phyloP scores from a whole-genome alignment of 495 filamentous ascomycete genomes.

The Wilcoxina mikolae region DNA sequence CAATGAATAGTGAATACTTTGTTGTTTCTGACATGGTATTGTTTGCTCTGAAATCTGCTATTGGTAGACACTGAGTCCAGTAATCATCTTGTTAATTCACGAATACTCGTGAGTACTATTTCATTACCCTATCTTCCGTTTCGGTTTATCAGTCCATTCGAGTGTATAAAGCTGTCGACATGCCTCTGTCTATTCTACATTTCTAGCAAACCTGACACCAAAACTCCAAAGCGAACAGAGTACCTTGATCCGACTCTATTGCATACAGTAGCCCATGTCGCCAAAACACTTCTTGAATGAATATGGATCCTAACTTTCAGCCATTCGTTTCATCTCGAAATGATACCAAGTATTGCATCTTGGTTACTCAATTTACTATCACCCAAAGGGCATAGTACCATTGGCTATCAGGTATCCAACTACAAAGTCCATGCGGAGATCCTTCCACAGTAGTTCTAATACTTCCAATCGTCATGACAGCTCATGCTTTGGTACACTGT shows the following conservation, averaged over 20 bases:
- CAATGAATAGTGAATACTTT: too few species aligned
- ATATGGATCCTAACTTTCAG: not conserved
- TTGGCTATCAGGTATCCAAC: slow-evolving; percentile 4
- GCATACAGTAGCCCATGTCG: not conserved
- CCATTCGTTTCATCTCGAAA: not conserved
- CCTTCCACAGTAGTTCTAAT: slow-evolving; percentile 10
- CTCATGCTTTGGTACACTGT: too few species aligned
- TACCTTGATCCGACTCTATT: slow-evolving; percentile 4
- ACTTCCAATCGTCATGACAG: not conserved
- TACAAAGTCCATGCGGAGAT: slow-evolving; percentile 28
- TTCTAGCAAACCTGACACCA: not conserved
- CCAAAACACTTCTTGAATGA: not conserved
- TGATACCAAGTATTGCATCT: slow-evolving; percentile 15
- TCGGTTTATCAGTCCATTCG: slow-evolving; percentile 24
- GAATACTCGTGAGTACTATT: slow-evolving; percentile 19
- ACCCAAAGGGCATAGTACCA: slow-evolving; percentile 20
- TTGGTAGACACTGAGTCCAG: slow-evolving; percentile 5
- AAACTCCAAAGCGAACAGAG: slow-evolving; percentile 2
- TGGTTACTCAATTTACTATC: slow-evolving; percentile 18
- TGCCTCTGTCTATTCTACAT: not conserved
- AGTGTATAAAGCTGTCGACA: slow-evolving; percentile 6
- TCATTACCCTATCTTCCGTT: slow-evolving; percentile 9
- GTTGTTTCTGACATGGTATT: not conserved
- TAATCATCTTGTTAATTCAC: slow-evolving; percentile 20
- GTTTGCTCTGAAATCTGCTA: not conserved